Conservation (phyloP, 495 filamentous ascomycete genomes). For the Aspergillus mulundensis region DNA sequence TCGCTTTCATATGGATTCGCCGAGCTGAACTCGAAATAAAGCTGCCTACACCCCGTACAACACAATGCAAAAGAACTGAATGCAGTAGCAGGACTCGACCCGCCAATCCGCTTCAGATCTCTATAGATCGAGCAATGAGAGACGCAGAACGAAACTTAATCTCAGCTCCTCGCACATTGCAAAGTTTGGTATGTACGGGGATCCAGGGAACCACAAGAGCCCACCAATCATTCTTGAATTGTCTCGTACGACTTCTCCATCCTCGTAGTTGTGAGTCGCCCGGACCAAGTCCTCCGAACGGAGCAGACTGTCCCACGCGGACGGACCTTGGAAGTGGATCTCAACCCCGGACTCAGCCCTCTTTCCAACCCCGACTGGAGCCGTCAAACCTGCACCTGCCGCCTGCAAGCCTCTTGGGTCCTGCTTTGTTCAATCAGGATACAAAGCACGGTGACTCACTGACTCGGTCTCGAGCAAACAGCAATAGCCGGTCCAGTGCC, state of each 20-base stretch:
- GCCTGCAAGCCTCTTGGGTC: neutral
- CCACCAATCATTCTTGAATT: neutral
- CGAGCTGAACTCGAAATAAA: neutral
- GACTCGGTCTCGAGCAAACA: neutral
- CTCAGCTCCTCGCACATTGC: neutral
- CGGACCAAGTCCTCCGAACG: too few relatives aligned
- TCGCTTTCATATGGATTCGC: too few relatives aligned
- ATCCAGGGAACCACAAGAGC: neutral
- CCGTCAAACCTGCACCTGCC: neutral
- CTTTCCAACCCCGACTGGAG: neutral
- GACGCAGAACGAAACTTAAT: neutral
- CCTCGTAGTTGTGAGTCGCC: neutral
- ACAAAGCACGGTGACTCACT: neutral
- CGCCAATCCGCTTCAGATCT: neutral
- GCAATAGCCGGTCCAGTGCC: constrained; percentile 7
- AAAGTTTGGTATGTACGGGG: neutral
- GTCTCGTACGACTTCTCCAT: neutral
- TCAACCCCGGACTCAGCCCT: neutral
- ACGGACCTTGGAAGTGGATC: neutral
- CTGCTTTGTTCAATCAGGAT: neutral
- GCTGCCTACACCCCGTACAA: neutral
- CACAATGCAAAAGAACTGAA: too few relatives aligned
- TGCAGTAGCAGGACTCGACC: neutral
- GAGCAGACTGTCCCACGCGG: neutral
- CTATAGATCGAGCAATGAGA: neutral